Conservation (phyloP, 108 stramenopile genomes). For the Cyclotella atomus region DNA sequence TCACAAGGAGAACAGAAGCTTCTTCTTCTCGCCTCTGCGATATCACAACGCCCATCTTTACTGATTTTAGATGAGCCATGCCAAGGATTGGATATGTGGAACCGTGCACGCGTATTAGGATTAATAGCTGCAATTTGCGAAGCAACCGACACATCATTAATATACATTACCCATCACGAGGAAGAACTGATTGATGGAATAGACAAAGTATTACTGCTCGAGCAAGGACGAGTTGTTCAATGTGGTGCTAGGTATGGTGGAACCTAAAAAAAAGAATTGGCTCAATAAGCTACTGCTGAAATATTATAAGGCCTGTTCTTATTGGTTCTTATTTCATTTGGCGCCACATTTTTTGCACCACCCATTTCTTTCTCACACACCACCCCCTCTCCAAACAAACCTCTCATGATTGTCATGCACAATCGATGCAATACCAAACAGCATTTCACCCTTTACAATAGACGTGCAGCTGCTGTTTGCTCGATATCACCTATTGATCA, state of each 20-base stretch:
- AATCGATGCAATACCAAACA: too few species aligned
- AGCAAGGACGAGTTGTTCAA: conserved; percentile 54
- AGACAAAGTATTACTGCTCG: conserved; percentile 36
- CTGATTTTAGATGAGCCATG: conserved; percentile 80
- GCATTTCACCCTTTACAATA: too few species aligned
- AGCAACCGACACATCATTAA: conserved; percentile 62
- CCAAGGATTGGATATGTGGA: conserved; percentile 70
- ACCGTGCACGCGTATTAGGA: conserved; percentile 58
- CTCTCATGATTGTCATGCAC: too few species aligned
- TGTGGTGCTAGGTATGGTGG: conserved; percentile 29
- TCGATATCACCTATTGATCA: too few species aligned
- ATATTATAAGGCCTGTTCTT: too few species aligned
- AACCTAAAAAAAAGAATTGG: too few species aligned
- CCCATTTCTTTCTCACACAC: too few species aligned
- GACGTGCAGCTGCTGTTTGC: too few species aligned
- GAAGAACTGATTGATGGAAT: conserved; percentile 68
- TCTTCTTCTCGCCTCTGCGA: conserved; percentile 65
- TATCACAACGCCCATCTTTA: conserved; percentile 65
- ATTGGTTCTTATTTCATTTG: too few species aligned
- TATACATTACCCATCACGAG: conserved; percentile 81
- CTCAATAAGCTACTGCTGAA: too few species aligned
- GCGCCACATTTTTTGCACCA: too few species aligned
- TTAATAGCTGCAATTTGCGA: conserved; percentile 63
- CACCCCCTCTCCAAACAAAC: too few species aligned
- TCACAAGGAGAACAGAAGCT: conserved; percentile 88